These are phyloP conservation scores for Haplosporangium gracile DNA, from an alignment of 192 early-diverging fungal genomes.

Conservation along the genomic window DNA sequence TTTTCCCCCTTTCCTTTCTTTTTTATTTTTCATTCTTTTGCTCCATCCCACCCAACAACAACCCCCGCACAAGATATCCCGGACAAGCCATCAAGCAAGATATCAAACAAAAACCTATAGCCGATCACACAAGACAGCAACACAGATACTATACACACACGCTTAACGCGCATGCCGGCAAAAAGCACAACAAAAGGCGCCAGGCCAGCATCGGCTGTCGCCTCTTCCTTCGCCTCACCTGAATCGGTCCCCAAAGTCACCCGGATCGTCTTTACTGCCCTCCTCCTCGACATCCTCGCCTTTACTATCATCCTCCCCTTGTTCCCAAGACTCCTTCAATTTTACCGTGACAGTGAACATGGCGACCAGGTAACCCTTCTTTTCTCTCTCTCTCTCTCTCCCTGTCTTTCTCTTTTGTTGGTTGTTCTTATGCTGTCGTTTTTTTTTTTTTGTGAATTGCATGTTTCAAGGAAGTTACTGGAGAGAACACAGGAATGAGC, in stretches of 20 bases:
- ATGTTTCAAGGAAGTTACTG: neutral
- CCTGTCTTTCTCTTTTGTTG: neutral
- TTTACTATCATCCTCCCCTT: conserved; percentile 98
- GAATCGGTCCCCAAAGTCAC: conserved; percentile 37
- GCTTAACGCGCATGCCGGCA: neutral
- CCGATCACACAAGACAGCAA: neutral
- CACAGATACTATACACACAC: neutral
- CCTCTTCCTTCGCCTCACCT: neutral
- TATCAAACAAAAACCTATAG: neutral
- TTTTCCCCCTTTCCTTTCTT: neutral
- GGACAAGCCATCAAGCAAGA: neutral
- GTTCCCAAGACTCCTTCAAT: conserved; percentile 89
- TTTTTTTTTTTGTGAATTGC: neutral
- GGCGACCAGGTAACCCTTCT: conserved; percentile 63
- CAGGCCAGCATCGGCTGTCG: neutral
- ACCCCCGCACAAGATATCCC: neutral
- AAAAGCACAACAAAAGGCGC: neutral
- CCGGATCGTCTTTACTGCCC: conserved; percentile 81
- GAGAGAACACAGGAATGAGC: no score
- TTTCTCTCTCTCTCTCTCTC: conserved; percentile 1
- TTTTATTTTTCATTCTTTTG: neutral
- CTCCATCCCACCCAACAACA: neutral
- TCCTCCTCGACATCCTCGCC: conserved; percentile 95
- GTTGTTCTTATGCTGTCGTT: neutral
- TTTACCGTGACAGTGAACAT: conserved; percentile 81